Evolutionary conservation across 1,284 basidiomycete genomes (phyloP), one percentile per base, ranked within the genome.

Genomic region (Leccinum pachyderme): DNA sequence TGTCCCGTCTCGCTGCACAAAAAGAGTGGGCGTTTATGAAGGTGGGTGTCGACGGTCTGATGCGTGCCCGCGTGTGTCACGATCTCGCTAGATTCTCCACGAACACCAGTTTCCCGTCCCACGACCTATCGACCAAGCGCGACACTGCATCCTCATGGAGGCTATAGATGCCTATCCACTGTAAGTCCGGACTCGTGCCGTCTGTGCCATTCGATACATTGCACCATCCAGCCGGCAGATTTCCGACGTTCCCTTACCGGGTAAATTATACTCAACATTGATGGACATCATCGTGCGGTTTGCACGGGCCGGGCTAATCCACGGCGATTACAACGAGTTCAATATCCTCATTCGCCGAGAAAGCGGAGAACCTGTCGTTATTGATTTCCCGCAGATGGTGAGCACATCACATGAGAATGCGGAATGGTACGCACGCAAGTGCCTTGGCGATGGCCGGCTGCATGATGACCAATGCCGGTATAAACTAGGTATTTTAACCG

Each of bases 11-110:
- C 47, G 90, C 95, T 9, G 96, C 96, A 5, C 89, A 96, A 75
- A 98, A 98, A 71, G 96, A 99, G 72, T 99, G 88, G 80, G 93
- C 93, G 0, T 99, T 98, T 72, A 97, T 99, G 94, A 97, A 97
- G 81, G 94, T 92, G 33, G 66, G 68, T 46, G 25, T 46, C 35
- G 47, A 28, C 46, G 3, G n/a, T 52, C 43, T 18, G 51, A 24
- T 31, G 31, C 28, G 25, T 29, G 47, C 47, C 15, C n/a, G 25
- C 48, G 37, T 31, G 28, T 39, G 9, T n/a, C 2, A 13, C 27
- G 0, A 39, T 32, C 39, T 37, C 37, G 11, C n/a, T 60, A 95
- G 93, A 87, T 98, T 32, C 79, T 99, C n/a, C 82, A 98, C 70
- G 87, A 96, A 63, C 88, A 98, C 67, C 86, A 82, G 7, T 98